Base-by-base conservation (phyloP, 2,329 filamentous ascomycete species). In the Monosporascus sp. region DNA sequence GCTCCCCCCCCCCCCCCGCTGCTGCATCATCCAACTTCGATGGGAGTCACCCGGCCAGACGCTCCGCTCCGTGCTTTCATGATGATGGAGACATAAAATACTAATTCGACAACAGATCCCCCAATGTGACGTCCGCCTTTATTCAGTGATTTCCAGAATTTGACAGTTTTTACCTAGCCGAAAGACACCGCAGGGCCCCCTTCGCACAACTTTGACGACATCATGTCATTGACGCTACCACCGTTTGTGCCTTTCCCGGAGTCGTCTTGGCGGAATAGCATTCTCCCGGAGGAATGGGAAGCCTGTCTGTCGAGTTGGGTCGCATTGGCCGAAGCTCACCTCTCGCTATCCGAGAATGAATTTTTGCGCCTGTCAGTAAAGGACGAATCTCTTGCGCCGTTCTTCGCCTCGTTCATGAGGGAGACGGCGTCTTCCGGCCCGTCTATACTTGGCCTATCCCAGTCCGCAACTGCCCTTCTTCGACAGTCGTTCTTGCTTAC, bases 181-280 rank as follows among this genome's bases (percentile, higher is more conserved):
- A 34, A 34, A 34, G 31, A 5, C 11, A 34, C 31, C 3, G 31
- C 31, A 34, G 9, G 31, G 9, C 31, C 9, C 31, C 31, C 34
- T 39, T 18, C 42, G 17, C 36, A 3, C 8, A 38, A 31, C 25
- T 38, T 25, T 27, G 24, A 27, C 18, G 18, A 48, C 34, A 59
- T 48, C 48, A 77, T 77, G 73, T 62, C 70, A 39, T 56, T 66
- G 62, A 65, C 72, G 51, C 72, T 92, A 48, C 90, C 90, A 42
- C 79, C 85, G 36, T 79, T 97, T 70, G 90, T 88, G 53, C 82
- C 88, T 20, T 91, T 94, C 62, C 93, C 92, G 18, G 80, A 85
- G 56, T 73, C 81, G 36, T 74, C 76, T 51, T 84, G 90, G 74
- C 84, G 84, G 64, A 79, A 81, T 59, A 80, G 80, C 60, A 80